Base-by-base conservation (phyloP, 495 filamentous ascomycete species). In the Daldinia caldariorum region DNA sequence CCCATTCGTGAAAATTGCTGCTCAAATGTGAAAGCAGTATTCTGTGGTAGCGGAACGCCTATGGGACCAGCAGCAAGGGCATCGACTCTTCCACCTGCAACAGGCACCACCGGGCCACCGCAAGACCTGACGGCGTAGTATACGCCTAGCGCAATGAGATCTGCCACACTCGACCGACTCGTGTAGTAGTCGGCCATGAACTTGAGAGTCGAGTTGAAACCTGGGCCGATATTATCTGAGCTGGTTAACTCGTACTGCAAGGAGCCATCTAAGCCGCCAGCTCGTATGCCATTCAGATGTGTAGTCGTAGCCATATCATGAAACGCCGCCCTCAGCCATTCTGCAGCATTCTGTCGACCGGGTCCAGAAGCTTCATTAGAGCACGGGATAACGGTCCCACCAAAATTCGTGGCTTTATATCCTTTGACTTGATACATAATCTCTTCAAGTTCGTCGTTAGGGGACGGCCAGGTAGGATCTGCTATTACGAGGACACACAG, bases 301-400 rank as follows among this genome's bases (percentile, higher is more conserved):
- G 79, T 77, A 20, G 78, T 82, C 6, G 86, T 86, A 6, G 86
- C 78, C 83, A 89, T 89, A 70, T 90, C 88, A 72, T 90, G 88
- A 65, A 90, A 89, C 39, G 83, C 87, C 12, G 85, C 80, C 26
- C 87, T 83, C 56, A 90, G 74, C 87, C 87, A 89, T 77, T 89
- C 87, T 5, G 86, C 83, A 12, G 88, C 84, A 37, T 85, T 83
- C 29, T 84, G 78, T 50, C 86, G 82, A 39, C 87, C 86, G 6
- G 85, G 81, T 0, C 83, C 85, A 4, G 83, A 80, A 45, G 83
- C 80, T 53, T 87, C 84, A 43, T 82, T 85, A 35, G 81, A 80
- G 75, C 88, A 90, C 5, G 88, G 88, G 39, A 80, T 86, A 54
- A 90, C 83, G 20, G 82, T 80, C 47, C 83, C 81, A 55, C 83